Evolutionary conservation across 345 rosid genomes (phyloP), one percentile per base, ranked within the genome.

Genomic region (Populus tremula): DNA sequence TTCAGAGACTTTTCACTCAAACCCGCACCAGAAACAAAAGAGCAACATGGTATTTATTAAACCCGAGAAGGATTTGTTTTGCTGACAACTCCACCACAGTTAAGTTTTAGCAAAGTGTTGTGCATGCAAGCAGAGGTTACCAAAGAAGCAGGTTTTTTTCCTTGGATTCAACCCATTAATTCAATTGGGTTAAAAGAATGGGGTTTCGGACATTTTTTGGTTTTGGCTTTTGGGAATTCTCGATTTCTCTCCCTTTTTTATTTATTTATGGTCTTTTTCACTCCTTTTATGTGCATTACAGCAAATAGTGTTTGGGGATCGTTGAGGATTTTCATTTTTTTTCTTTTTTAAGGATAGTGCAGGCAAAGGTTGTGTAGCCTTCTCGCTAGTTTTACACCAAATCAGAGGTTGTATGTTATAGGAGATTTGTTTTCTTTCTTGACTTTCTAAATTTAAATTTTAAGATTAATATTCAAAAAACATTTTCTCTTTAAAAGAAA

Each of bases 51-150:
- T 59, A 49, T 63, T 31, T 63, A 78, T 17, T 23, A 47, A 45
- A 25, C 65, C 64, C 10, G 33, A 16, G 5, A n/a, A 4, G 25
- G 64, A 25, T 35, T 47, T 50, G 54, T 21, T 69, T n/a, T 35
- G 59, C 16, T 20, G 4, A 68, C 73, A 69, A 69, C 79, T 69
- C 41, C 6, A 38, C 23, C 53, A 61, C 38, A 56, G 39, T 74
- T 25, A 69, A 76, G 47, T 16, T 56, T 31, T 54, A 38, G 56
- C 73, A 69, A 76, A 38, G 59, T 31, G 74, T 13, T 50, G 45
- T 67, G 62, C 79, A 77, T 77, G 79, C 79, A 69, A 69, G 66
- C 69, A 62, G 74, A 41, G 39, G 18, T 69, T 69, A 41, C 54
- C 38, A 49, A 29, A 45, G 47, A 59, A 31, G 74, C 69, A 76